Evolutionary conservation across 1,284 basidiomycete genomes (phyloP).

Genomic region (Caloboletus firmus): DNA sequence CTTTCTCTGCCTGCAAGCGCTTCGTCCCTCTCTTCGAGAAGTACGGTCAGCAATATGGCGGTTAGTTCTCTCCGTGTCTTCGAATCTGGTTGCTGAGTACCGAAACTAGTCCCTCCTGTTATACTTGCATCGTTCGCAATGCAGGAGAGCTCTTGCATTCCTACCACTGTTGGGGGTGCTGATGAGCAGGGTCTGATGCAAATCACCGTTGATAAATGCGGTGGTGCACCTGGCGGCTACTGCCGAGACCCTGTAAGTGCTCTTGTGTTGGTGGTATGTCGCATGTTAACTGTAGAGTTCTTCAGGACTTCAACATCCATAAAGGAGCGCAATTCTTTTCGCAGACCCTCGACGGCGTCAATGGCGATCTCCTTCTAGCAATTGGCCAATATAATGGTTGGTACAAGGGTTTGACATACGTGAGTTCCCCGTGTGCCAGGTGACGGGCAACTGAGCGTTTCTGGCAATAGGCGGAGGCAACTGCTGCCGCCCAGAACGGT

Average conservation of each 20-base stretch:
- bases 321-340: conserved; percentile 64
- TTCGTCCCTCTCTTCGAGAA: conserved; percentile 63
- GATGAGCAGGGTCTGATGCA: conserved; percentile 89
- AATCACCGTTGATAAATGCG: conserved; percentile 78
- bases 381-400: conserved; percentile 84
- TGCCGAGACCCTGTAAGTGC: conserved; percentile 59
- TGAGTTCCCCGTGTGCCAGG: conserved; percentile 33
- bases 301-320: conserved; percentile 67
- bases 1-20: conserved; percentile 61
- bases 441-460: conserved; percentile 11
- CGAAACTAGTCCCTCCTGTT: conserved; percentile 45
- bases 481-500: conserved; percentile 48
- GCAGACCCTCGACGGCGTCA: conserved; percentile 43
- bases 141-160: conserved; percentile 76
- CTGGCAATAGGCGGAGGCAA: conserved; percentile 49
- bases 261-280: neutral
- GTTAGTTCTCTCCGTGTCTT: conserved; percentile 28
- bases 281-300: neutral
- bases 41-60: conserved; percentile 54
- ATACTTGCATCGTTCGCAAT: conserved; percentile 84
- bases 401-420: conserved; percentile 60
- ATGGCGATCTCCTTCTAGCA: conserved; percentile 61
- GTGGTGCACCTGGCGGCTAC: conserved; percentile 58
- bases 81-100: neutral
- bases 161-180: conserved; percentile 66